Conservation (phyloP, 164 flowering plant species). For the Tinospora cordifolia region DNA sequence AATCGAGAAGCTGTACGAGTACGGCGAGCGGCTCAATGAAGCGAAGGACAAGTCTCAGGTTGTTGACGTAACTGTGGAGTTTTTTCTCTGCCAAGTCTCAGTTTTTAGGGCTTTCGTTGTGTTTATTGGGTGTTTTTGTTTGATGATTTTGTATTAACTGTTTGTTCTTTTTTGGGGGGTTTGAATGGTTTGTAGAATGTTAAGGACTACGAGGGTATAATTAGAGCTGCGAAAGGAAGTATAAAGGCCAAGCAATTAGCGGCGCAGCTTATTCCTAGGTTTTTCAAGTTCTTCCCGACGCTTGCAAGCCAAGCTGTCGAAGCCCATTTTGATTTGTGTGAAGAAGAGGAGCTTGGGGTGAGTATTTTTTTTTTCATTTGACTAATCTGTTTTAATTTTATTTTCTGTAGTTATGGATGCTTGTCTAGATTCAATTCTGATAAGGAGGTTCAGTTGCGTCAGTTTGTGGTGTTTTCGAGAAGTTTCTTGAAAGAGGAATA, state of each 20-base stretch:
- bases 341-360: conserved; percentile 87
- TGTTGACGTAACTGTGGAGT: neutral
- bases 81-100: neutral
- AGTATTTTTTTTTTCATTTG: conserved; percentile 14
- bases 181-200: conserved; percentile 39
- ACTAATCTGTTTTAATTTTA: no score
- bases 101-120: conserved; percentile 14
- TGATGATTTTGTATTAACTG: neutral
- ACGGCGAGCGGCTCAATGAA: conserved; percentile 81
- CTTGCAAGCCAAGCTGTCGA: conserved; percentile 47
- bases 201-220: conserved; percentile 71
- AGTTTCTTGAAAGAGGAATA: neutral
- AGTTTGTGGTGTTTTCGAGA: neutral
- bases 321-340: conserved; percentile 73
- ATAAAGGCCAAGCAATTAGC: conserved; percentile 82
- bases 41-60: conserved; percentile 93
- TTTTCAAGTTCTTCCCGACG: conserved; percentile 78
- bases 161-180: neutral
- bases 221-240: conserved; percentile 63
- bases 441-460: neutral
- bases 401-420: neutral
- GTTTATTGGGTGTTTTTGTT: neutral
- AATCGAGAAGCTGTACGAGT: conserved; percentile 89
- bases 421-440: neutral
- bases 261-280: conserved; percentile 90